phyloP scores from a whole-genome alignment of 331 rosid genomes.

The Dryas integrifolia region DNA sequence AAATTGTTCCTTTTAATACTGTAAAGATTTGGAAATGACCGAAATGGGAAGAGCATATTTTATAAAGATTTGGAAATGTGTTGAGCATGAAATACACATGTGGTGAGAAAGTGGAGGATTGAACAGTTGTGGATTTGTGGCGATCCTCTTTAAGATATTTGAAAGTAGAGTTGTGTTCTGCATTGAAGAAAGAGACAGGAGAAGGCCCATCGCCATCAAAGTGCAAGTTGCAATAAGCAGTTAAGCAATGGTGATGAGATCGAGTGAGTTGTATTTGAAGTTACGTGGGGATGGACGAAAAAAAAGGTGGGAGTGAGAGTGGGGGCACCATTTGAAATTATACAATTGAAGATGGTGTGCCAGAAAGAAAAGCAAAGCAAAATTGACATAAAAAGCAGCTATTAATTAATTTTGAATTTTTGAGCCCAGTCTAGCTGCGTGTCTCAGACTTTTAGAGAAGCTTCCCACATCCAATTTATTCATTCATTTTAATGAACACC shows the following conservation, averaged over 20 bases:
- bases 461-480: slow-evolving; percentile 3
- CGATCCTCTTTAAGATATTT: neutral
- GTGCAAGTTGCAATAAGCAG: neutral
- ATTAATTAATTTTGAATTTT: no score
- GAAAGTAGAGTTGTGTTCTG: no score
- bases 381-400: no score
- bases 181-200: neutral
- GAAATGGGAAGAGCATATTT: no score
- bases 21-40: no score
- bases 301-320: neutral
- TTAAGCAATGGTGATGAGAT: no score
- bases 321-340: neutral
- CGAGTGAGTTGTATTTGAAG: no score
- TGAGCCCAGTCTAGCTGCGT: neutral
- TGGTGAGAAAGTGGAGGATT: neutral
- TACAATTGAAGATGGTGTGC: no score
- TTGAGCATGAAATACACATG: neutral
- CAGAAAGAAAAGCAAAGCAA: no score
- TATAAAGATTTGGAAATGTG: neutral
- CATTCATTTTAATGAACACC: no score
- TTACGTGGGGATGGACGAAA: no score
- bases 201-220: neutral
- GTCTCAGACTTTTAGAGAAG: neutral
- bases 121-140: neutral
- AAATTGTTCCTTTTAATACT: no score